Evolutionary conservation across 225 moss, liverwort and hornwort genomes (phyloP).

Genomic region (Polytrichum commune): DNA sequence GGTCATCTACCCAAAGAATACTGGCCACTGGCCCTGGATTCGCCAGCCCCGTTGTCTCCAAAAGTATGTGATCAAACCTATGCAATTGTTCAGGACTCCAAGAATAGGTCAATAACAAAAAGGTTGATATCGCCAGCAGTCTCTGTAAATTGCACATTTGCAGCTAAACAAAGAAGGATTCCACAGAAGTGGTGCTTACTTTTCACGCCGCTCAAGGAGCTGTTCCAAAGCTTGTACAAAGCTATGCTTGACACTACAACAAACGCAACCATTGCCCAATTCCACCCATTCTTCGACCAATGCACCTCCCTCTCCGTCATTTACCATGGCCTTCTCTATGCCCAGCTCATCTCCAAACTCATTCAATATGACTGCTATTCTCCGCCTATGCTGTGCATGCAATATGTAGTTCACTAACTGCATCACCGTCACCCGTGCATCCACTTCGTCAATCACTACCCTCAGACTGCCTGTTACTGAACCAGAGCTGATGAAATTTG

Average conservation of each 20-base stretch:
- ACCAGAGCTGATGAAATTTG: too few species aligned
- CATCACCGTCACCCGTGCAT: neutral
- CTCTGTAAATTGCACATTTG: too few species aligned
- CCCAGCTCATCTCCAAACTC: constrained; percentile 88
- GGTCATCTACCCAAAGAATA: constrained; percentile 83
- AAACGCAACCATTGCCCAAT: constrained; percentile 77
- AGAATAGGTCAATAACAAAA: neutral
- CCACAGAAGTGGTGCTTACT: constrained; percentile 19
- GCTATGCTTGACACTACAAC: constrained; percentile 83
- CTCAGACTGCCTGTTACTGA: too few species aligned
- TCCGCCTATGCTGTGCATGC: constrained; percentile 61
- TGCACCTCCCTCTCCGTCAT: constrained; percentile 63
- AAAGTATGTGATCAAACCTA: constrained; percentile 78
- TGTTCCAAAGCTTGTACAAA: constrained; percentile 89
- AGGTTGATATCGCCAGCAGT: too few species aligned
- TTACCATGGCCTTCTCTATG: constrained; percentile 87
- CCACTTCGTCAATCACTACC: too few species aligned
- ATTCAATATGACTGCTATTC: constrained; percentile 85
- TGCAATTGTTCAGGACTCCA: neutral
- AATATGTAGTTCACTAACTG: constrained; percentile 81
- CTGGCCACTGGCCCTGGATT: constrained; percentile 86
- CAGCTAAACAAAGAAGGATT: neutral
- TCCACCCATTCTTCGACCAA: constrained; percentile 89
- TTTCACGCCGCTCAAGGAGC: constrained; percentile 68
- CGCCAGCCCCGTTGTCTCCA: constrained; percentile 84